Evolutionary conservation across 2,329 filamentous ascomycete species (phyloP).

Genomic region (Fusarium nisikadoi): DNA sequence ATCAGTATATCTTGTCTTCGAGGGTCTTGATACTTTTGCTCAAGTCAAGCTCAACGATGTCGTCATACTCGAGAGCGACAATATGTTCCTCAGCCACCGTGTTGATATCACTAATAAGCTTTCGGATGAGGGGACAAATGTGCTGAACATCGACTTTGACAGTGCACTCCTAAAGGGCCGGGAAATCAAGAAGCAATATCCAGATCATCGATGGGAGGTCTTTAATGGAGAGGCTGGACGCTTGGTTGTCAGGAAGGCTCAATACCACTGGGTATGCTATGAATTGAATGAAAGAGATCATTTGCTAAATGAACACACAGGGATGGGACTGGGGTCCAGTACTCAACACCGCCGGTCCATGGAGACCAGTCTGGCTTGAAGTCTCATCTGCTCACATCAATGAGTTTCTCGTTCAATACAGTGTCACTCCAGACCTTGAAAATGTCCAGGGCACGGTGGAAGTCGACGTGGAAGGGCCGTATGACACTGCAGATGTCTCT

Average conservation of each 20-base stretch:
- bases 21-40: constrained; percentile 1
- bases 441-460: not conserved
- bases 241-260: not conserved
- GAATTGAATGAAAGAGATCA: rapidly evolving
- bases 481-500: not conserved
- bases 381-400: not conserved
- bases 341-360: not conserved
- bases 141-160: not conserved
- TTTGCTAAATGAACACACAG: not conserved
- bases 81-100: constrained; percentile 3
- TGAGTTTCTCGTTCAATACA: not conserved
- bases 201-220: not conserved
- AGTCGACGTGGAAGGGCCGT: not conserved
- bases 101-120: not conserved
- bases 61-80: not conserved
- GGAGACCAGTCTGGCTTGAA: constrained; percentile 1
- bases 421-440: not conserved
- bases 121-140: not conserved
- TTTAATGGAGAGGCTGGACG: constrained; percentile 3
- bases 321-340: constrained; percentile 4
- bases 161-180: not conserved
- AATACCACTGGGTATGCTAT: not conserved
- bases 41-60: not conserved
- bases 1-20: not conserved
- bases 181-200: not conserved